Conservation (phyloP, 2,329 filamentous ascomycete species). For the Alternaria conjuncta region DNA sequence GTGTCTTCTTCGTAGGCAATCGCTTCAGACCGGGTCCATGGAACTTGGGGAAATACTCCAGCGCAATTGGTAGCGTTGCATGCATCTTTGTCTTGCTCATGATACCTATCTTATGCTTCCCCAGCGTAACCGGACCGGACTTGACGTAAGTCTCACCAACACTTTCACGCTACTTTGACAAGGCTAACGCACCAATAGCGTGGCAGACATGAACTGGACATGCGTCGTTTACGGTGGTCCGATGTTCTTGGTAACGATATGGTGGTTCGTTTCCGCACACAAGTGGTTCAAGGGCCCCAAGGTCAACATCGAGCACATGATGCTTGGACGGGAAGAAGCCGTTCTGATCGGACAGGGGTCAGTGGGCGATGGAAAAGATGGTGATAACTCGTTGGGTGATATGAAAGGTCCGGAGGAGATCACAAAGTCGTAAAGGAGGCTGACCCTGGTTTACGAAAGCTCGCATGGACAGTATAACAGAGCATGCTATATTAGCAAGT, state of each 20-base stretch:
- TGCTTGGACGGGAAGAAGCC: conserved; percentile 51
- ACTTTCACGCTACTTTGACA: background rate
- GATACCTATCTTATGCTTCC: conserved; percentile 72
- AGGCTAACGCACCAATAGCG: conserved; percentile 37
- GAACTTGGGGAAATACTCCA: conserved; percentile 68
- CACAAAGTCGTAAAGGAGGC: background rate
- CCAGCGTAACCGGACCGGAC: conserved; percentile 62
- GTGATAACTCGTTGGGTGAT: conserved; percentile 9
- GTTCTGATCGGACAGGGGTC: conserved; percentile 46
- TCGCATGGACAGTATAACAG: background rate
- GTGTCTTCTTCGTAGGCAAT: conserved; percentile 65
- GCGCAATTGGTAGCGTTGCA: conserved; percentile 63
- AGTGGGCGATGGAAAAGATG: conserved; percentile 9
- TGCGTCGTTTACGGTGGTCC: conserved; percentile 69
- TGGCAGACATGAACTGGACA: conserved; percentile 71
- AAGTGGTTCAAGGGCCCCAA: conserved; percentile 76
- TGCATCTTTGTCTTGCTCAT: conserved; percentile 68
- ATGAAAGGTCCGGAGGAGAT: background rate
- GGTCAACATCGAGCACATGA: conserved; percentile 68
- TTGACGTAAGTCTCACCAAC: conserved; percentile 52
- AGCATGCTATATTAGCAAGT: background rate
- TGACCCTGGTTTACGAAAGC: background rate
- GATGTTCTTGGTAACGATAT: conserved; percentile 65
- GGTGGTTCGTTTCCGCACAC: conserved; percentile 68
- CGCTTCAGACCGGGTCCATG: conserved; percentile 71